phyloP scores from a whole-genome alignment of 2,329 filamentous ascomycete species.

The Venturia aucupariae region DNA sequence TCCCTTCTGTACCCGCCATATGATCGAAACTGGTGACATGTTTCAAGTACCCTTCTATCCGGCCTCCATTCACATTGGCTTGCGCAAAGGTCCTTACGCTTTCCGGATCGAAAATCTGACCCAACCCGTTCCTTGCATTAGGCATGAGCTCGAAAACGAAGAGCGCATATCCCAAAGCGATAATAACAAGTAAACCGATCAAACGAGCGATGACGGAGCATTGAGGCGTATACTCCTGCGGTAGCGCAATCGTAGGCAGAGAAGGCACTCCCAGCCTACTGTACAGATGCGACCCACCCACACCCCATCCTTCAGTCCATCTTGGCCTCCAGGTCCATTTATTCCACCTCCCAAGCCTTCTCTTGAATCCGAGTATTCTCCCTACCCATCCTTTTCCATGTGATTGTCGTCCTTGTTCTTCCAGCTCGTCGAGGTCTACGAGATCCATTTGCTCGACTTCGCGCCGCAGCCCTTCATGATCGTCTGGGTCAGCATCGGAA shows the following conservation, averaged over 20 bases:
- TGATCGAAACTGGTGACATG: constrained; percentile 81
- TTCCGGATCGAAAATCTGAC: constrained; percentile 73
- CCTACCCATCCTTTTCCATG: constrained; percentile 41
- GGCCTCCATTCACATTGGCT: constrained; percentile 56
- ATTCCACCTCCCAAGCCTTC: constrained; percentile 22
- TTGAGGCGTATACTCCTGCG: constrained; percentile 42
- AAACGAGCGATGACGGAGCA: constrained; percentile 63
- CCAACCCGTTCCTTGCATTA: constrained; percentile 53
- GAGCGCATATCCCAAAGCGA: constrained; percentile 71
- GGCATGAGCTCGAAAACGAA: constrained; percentile 80
- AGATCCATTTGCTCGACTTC: constrained; percentile 13
- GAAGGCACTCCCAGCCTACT: constrained; percentile 49
- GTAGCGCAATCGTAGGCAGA: constrained; percentile 35
- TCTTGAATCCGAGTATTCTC: constrained; percentile 20
- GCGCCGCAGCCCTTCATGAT: constrained; percentile 11
- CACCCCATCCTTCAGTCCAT: constrained; percentile 22
- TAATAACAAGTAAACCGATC: constrained; percentile 64
- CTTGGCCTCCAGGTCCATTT: constrained; percentile 29
- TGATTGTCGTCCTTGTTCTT: constrained; percentile 10
- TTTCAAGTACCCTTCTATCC: constrained; percentile 57
- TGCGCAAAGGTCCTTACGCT: constrained; percentile 69
- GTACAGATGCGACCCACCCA: constrained; percentile 41
- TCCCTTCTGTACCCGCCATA: constrained; percentile 88
- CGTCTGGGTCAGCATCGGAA: constrained; percentile 13
- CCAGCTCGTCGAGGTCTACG: constrained; percentile 11